Base-by-base conservation (phyloP, 2,329 filamentous ascomycete genomes). In the Fusarium oxysporum region DNA sequence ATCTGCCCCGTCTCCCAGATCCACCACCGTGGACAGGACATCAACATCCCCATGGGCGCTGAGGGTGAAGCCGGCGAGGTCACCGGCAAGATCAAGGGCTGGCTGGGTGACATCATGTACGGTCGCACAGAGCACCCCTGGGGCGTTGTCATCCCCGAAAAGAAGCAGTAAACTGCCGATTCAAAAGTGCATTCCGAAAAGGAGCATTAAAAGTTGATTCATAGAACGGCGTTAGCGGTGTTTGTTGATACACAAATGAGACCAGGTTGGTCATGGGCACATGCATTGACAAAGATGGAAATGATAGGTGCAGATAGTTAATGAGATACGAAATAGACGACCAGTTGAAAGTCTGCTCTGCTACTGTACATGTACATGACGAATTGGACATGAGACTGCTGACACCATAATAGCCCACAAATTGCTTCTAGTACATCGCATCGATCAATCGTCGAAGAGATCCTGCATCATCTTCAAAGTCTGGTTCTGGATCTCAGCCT, bases 71-170 rank as follows among this genome's bases (percentile, higher is more conserved):
- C 79, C n/a, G 91, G 88, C 51, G 80, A 85, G 45, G 86, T 90
- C 77, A 91, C 90, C n/a, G 78, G 81, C 75, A 85, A 85, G 81
- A 83, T 94, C 80, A 94, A 93, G 86, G 82, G 82, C 41, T 92
- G 88, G 88, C 83, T 95, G 72, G 85, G 86, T 72, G 90, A 92
- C 73, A 93, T 95, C 82, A 94, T 93, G 91, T 94, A 92, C 80
- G 92, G 92, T 68, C 87, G 87, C 65, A 89, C 87, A 78, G 78
- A 91, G 65, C 92, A 94, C 80, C 84, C 88, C 53, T 95, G 92
- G 92, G 91, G 88, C 40, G 87, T 93, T 62, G 86, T 92, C 40
- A 86, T 95, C 40, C 84, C 89, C 58, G 90, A 93, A 81, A 87
- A 91, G 78, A 87, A 90, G 78, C 76, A 84, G 78, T 83, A 81